Percentiles rank a stretch among this genome's conserved stretches.
Conservation (phyloP, 495 filamentous ascomycete species). For the Aspergillus baeticus region DNA sequence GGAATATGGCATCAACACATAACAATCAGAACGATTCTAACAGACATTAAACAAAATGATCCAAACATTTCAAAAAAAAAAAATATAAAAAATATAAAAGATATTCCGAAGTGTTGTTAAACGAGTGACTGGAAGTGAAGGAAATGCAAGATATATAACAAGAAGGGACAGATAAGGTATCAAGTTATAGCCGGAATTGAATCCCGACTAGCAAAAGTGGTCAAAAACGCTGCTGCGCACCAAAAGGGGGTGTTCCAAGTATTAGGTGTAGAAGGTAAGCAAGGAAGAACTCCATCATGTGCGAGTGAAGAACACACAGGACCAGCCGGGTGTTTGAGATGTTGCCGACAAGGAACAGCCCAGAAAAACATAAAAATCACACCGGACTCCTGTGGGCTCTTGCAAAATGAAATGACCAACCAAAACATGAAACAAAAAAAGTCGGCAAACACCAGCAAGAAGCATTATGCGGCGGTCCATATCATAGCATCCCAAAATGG, state of each 20-base stretch:
- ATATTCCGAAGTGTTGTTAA: conserved; percentile 16
- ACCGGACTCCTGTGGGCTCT: conserved; percentile 49
- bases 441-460: conserved; percentile 38
- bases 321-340: conserved; percentile 51
- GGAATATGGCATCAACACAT: conserved; percentile 26
- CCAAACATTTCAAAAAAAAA: conserved; percentile 5
- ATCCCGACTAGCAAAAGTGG: conserved; percentile 24
- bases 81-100: conserved; percentile 13
- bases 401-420: conserved; percentile 29
- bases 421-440: conserved; percentile 26
- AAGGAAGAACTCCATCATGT: conserved; percentile 44
- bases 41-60: conserved; percentile 19
- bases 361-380: conserved; percentile 42
- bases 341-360: conserved; percentile 37
- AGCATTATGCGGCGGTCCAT: conserved; percentile 37
- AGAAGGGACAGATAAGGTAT: conserved; percentile 27
- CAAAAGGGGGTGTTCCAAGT: conserved; percentile 20
- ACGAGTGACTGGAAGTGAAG: conserved; percentile 18
- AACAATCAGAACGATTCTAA: conserved; percentile 23
- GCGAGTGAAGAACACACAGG: conserved; percentile 50
- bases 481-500: conserved; percentile 26
- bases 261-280: conserved; percentile 23
- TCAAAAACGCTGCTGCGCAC: conserved; percentile 31
- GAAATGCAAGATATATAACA: conserved; percentile 20
- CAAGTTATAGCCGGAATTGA: conserved; percentile 18